These are phyloP conservation scores for Aureobasidium namibiae DNA, from an alignment of 2,329 filamentous ascomycete species.

Conservation along the genomic window DNA sequence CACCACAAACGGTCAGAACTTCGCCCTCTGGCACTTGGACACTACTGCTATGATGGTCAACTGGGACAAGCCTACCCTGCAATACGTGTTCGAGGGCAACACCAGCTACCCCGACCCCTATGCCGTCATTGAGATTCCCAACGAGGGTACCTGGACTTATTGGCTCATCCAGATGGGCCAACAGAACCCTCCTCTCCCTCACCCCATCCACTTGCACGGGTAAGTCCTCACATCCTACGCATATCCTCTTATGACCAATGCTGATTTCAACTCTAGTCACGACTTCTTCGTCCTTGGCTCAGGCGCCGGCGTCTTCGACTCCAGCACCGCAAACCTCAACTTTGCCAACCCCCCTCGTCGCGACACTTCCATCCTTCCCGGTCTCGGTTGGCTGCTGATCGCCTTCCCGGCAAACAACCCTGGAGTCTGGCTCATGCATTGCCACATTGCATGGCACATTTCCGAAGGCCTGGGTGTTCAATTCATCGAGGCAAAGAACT, in stretches of 20 bases:
- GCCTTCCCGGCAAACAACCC: constrained; percentile 47
- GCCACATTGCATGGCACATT: constrained; percentile 55
- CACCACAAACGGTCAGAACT: constrained; percentile 29
- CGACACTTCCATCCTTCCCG: constrained; percentile 41
- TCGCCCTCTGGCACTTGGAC: constrained; percentile 28
- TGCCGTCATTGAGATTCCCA: constrained; percentile 35
- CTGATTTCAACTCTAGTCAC: constrained; percentile 20
- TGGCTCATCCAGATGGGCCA: constrained; percentile 38
- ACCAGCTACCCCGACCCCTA: constrained; percentile 31
- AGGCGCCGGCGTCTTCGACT: constrained; percentile 19
- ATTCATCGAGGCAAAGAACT: constrained; percentile 39
- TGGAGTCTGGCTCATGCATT: constrained; percentile 34
- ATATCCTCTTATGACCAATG: neutral
- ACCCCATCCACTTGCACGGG: constrained; percentile 1
- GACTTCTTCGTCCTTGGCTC: constrained; percentile 28
- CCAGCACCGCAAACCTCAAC: constrained; percentile 25
- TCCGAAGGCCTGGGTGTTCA: constrained; percentile 50
- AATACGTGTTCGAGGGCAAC: constrained; percentile 35
- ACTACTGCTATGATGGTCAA: constrained; percentile 34
- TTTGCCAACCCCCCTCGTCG: constrained; percentile 39
- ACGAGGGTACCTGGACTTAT: constrained; percentile 34
- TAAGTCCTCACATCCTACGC: neutral
- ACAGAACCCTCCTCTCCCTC: constrained; percentile 1
- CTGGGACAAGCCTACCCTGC: constrained; percentile 37
- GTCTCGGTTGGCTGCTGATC: constrained; percentile 40